These are phyloP conservation scores for Starmera stellimalicola DNA, from an alignment of 1,139 yeast genomes.

Conservation along the genomic window DNA sequence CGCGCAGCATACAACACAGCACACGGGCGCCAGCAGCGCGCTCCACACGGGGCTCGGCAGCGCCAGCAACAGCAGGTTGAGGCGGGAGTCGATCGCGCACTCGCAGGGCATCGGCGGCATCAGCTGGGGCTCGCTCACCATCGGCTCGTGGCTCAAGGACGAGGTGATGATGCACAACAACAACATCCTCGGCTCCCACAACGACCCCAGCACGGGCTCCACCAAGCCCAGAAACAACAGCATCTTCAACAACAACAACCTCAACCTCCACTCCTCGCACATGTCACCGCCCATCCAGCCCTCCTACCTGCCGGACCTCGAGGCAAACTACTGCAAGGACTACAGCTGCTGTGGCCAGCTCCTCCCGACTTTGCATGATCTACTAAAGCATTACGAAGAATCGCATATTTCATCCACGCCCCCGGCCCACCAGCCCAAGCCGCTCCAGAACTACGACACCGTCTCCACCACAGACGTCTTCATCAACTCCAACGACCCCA, in stretches of 20 bases:
- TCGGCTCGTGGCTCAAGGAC: conserved; percentile 93
- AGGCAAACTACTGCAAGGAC: conserved; percentile 93
- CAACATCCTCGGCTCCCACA: conserved; percentile 12
- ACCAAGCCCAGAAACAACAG: conserved; percentile 9
- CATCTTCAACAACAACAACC: neutral
- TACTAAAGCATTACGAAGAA: conserved; percentile 91
- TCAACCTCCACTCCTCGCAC: conserved; percentile 15
- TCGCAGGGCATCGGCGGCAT: conserved; percentile 97
- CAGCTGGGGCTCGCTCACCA: conserved; percentile 95
- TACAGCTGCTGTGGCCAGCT: conserved; percentile 92
- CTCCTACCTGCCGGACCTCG: conserved; percentile 81
- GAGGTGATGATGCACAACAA: conserved; percentile 50
- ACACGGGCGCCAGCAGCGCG: neutral
- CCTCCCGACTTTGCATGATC: conserved; percentile 86
- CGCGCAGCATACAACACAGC: neutral
- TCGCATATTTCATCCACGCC: conserved; percentile 82
- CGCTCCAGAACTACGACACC: conserved; percentile 35
- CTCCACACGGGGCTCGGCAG: neutral
- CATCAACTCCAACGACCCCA: conserved; percentile 19
- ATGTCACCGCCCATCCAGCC: conserved; percentile 63
- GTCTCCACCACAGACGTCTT: conserved; percentile 25
- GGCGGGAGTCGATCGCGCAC: conserved; percentile 89
- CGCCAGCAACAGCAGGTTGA: conserved; percentile 37
- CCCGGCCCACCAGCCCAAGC: conserved; percentile 35
- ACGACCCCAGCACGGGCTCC: conserved; percentile 1